Base-by-base conservation (phyloP, 768 basidiomycete species). In the Lyophyllum semitale region DNA sequence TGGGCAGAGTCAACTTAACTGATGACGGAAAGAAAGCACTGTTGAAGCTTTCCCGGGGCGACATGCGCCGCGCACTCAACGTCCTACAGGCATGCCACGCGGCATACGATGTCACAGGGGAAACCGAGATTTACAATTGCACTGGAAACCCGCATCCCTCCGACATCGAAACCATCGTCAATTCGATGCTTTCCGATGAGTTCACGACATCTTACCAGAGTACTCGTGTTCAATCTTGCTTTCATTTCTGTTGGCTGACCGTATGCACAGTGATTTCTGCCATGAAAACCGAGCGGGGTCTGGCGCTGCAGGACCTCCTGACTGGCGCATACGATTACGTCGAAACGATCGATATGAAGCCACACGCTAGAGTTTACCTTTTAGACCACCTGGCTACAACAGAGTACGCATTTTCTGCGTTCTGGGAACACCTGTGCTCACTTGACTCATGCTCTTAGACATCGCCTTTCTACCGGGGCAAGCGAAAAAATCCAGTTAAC, bases 1-100 rank as follows among this genome's bases (percentile, higher is more conserved):
- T n/a, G 43, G 13, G 12, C 59, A 98, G 96, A 17, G 93, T 95
- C 51, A 91, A 92, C 51, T 62, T 98, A 27, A 91, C 91, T 0
- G 77, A 82, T 0, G 94, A 96, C 54, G 97, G 97, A 15, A 90
- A 87, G 71, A 80, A 84, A 42, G 96, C 97, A 1, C 75, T 99
- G 30, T 77, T 99, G 18, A 98, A 93, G 66, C 82, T 99, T n/a
- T 95, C 92, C 0, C 89, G 88, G 63, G 97, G 97, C 29, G 97
- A 99, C 70, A 99, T 99, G 97, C 85, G 97, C 56, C 78, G 97
- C 56, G 97, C 95, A 1, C 77, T 99, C 17, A 98, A 97, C 66
- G 89, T 99, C 26, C 77, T 99, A 18, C 97, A 99, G 74, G 97
- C 97, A 0, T 99, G 97, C 66, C 94, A 98, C 69, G 95, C 97